Evolutionary conservation across 2,329 filamentous ascomycete species (phyloP), one percentile per base, ranked within the genome.

Genomic region (Xylariales sp.): DNA sequence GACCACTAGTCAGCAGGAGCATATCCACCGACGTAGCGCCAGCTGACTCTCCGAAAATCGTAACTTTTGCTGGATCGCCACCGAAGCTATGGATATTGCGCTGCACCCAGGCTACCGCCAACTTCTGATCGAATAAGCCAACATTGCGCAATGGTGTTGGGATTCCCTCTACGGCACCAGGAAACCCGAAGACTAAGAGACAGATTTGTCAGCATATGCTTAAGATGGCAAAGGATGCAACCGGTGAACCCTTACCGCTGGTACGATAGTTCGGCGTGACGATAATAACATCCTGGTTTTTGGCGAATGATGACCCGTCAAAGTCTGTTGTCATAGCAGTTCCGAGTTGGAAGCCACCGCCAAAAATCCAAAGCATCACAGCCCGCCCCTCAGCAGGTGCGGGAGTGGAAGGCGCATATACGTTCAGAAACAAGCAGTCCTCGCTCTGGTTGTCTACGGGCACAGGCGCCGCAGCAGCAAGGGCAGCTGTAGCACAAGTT

Each of bases 21-120:
- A 77, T 74, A 29, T 60, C 59, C 3, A 78, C 64, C 5, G 63
- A 69, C 34, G 65, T 66, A 32, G 59, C 70, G 11, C 75, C 74
- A 0, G 74, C 72, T 4, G 66, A 72, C 56, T 79, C 70, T 25
- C 72, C 74, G 61, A 66, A 76, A 29, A 77, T 55, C 1, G 67
- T 74, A 13, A 76, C 69, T 39, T 68, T 65, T 4, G 49, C 40
- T 6, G 63, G 60, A 43, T 67, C 63, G 12, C 71, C 72, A 12
- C 70, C 70, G 37, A 76, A 76, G 11, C 60, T 58, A 7, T 49
- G 60, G 30, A 75, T 72, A 48, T 70, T 76, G 38, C 68, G 67
- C 36, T 68, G 65, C 27, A 76, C 53, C 32, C 32, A 34, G n/a
- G 20, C 17, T 13, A 34, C n/a, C 32, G 32, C 32, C 17, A 24